These are phyloP conservation scores for Rhododendron ferrugineum DNA, from an alignment of 148 eudicot genomes.

Conservation along the genomic window DNA sequence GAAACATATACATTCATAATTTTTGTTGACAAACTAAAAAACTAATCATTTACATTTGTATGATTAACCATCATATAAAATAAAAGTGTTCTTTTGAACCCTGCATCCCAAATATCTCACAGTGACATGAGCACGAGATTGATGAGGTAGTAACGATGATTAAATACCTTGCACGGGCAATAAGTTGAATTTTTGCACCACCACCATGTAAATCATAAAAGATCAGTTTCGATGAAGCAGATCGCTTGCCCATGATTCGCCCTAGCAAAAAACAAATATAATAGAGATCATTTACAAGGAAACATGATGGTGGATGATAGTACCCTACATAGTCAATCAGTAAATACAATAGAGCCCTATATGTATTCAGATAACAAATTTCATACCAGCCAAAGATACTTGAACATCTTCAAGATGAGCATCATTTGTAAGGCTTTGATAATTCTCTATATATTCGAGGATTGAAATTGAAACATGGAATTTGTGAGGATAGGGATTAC, in stretches of 20 bases:
- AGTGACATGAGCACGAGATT: too few species aligned
- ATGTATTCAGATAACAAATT: too few species aligned
- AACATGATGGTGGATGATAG: neutral
- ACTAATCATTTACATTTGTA: too few species aligned
- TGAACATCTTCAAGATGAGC: slow-evolving; percentile 62
- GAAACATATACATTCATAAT: too few species aligned
- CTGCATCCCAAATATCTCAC: neutral
- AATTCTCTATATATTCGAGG: slow-evolving; percentile 51
- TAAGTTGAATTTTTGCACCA: slow-evolving; percentile 85
- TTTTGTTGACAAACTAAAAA: too few species aligned
- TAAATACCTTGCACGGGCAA: slow-evolving; percentile 84
- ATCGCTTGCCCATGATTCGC: slow-evolving; percentile 79
- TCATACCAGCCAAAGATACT: slow-evolving; percentile 67
- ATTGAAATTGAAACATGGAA: slow-evolving; percentile 49
- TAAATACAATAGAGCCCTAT: too few species aligned
- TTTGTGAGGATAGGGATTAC: slow-evolving; percentile 88
- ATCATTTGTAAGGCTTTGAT: slow-evolving; percentile 49
- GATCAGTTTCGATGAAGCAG: slow-evolving; percentile 74
- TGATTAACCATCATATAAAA: too few species aligned
- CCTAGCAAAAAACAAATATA: slow-evolving; percentile 33
- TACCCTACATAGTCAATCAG: neutral
- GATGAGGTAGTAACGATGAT: neutral
- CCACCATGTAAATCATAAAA: slow-evolving; percentile 77
- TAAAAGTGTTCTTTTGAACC: neutral
- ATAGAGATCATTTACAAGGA: neutral